phyloP scores from a whole-genome alignment of 2,329 filamentous ascomycete genomes.

The Alternaria alternata region DNA sequence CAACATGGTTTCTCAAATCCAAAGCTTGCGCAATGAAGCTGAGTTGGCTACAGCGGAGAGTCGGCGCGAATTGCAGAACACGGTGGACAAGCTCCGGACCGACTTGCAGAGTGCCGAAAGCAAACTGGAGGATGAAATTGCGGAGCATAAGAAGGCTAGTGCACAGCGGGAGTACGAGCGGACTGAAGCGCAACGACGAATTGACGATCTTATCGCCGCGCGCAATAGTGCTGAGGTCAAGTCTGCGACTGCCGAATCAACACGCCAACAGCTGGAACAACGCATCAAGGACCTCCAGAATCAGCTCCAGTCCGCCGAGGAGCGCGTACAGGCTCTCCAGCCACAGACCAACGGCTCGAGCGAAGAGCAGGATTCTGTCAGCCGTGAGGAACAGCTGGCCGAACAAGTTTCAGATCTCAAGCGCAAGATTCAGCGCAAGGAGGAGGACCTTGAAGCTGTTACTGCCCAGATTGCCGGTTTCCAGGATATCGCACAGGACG shows the following conservation, averaged over 20 bases:
- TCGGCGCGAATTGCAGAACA: slow-evolving; percentile 78
- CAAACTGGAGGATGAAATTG: slow-evolving; percentile 81
- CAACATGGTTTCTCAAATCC: slow-evolving; percentile 80
- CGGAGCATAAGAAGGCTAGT: slow-evolving; percentile 83
- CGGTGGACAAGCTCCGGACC: slow-evolving; percentile 78
- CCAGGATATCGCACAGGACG: slow-evolving; percentile 83
- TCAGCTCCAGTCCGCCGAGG: slow-evolving; percentile 87
- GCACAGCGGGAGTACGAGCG: slow-evolving; percentile 90
- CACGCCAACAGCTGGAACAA: slow-evolving; percentile 85
- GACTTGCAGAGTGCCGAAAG: slow-evolving; percentile 82
- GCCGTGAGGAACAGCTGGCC: slow-evolving; percentile 78
- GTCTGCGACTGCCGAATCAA: slow-evolving; percentile 84
- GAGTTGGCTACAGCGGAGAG: slow-evolving; percentile 84
- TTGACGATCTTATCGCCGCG: slow-evolving; percentile 87
- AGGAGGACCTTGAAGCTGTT: slow-evolving; percentile 80
- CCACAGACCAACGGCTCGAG: slow-evolving; percentile 64
- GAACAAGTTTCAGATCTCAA: slow-evolving; percentile 87
- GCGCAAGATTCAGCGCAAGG: slow-evolving; percentile 82
- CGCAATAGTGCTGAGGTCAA: slow-evolving; percentile 85
- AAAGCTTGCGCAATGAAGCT: slow-evolving; percentile 90
- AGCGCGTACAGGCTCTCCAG: slow-evolving; percentile 81
- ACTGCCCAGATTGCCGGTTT: slow-evolving; percentile 86
- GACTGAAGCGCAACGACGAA: slow-evolving; percentile 86
- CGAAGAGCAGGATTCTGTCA: slow-evolving; percentile 64
- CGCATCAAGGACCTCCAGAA: slow-evolving; percentile 89